A percentile compares a stretch with the other conserved stretches of the same genome.
Evolutionary conservation across 2,329 filamentous ascomycete genomes (phyloP).

Genomic region (Lachnellula arida): DNA sequence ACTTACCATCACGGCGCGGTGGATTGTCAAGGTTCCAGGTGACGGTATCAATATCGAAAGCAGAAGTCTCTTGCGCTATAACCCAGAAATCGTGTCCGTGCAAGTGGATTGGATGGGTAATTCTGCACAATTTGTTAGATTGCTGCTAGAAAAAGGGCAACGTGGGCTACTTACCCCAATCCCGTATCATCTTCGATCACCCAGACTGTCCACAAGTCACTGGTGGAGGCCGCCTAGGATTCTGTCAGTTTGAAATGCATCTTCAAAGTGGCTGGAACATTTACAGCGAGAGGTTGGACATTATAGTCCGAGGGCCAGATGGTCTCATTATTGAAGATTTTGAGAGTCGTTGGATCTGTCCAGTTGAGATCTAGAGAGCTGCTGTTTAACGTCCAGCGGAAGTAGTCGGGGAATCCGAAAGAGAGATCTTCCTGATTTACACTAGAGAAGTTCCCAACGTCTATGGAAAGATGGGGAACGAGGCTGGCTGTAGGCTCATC

Average conservation of each 20-base stretch:
- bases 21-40: slow-evolving; percentile 39
- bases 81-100: slow-evolving; percentile 49
- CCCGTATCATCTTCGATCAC: slow-evolving; percentile 27
- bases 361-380: slow-evolving; percentile 45
- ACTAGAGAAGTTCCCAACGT: slow-evolving; percentile 15
- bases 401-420: slow-evolving; percentile 29
- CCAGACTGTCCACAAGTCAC: slow-evolving; percentile 26
- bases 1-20: slow-evolving; percentile 42
- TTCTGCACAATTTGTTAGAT: not conserved
- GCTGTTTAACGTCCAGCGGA: slow-evolving; percentile 46
- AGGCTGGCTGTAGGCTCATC: slow-evolving; percentile 29
- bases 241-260: slow-evolving; percentile 48
- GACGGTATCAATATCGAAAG: slow-evolving; percentile 27
- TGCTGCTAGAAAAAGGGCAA: slow-evolving; percentile 27
- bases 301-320: slow-evolving; percentile 30
- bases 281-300: slow-evolving; percentile 14
- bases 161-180: slow-evolving; percentile 10
- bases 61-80: slow-evolving; percentile 41
- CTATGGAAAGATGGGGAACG: slow-evolving; percentile 26
- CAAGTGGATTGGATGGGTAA: slow-evolving; percentile 39
- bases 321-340: slow-evolving; percentile 29
- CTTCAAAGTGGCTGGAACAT: slow-evolving; percentile 30
- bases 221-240: slow-evolving; percentile 30
- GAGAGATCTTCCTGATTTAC: slow-evolving; percentile 14
- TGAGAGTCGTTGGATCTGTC: slow-evolving; percentile 40